These are phyloP conservation scores for Ilex aquifolium DNA, from an alignment of 257 asterid genomes.

Conservation along the genomic window DNA sequence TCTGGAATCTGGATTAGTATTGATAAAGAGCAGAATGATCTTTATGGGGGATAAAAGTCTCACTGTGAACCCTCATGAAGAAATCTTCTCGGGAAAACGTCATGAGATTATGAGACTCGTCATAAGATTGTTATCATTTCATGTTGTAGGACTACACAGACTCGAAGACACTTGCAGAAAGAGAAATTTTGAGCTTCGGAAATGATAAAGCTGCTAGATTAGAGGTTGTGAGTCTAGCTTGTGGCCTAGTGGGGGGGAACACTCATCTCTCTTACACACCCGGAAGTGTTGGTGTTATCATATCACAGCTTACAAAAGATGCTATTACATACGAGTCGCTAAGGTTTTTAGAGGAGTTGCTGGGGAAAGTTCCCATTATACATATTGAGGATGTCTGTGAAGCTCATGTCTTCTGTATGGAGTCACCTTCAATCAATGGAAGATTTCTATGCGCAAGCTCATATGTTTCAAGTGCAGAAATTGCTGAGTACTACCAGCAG, in stretches of 20 bases:
- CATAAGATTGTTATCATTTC: too few species aligned
- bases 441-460: conserved; percentile 45
- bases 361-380: conserved; percentile 41
- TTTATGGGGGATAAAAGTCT: too few species aligned
- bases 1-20: too few species aligned
- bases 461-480: conserved; percentile 38
- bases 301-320: conserved; percentile 27
- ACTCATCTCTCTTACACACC: conserved; percentile 27
- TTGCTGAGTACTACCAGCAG: conserved; percentile 28
- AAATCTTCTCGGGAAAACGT: too few species aligned
- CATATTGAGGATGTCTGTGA: conserved; percentile 46
- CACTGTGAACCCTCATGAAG: too few species aligned
- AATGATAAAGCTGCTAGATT: conserved; percentile 29
- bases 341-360: conserved; percentile 47
- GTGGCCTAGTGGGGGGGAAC: conserved; percentile 64
- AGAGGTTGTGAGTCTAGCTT: conserved; percentile 44
- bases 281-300: conserved; percentile 11
- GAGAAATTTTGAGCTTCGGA: conserved; percentile 32
- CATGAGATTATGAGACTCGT: too few species aligned
- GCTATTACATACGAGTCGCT: conserved; percentile 8
- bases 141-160: conserved; percentile 30
- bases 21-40: too few species aligned
- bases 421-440: conserved; percentile 28
- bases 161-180: conserved; percentile 54
- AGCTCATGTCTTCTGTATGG: conserved; percentile 49